Conservation (phyloP, 305 asterid genomes). For the Fraxinus latifolia region DNA sequence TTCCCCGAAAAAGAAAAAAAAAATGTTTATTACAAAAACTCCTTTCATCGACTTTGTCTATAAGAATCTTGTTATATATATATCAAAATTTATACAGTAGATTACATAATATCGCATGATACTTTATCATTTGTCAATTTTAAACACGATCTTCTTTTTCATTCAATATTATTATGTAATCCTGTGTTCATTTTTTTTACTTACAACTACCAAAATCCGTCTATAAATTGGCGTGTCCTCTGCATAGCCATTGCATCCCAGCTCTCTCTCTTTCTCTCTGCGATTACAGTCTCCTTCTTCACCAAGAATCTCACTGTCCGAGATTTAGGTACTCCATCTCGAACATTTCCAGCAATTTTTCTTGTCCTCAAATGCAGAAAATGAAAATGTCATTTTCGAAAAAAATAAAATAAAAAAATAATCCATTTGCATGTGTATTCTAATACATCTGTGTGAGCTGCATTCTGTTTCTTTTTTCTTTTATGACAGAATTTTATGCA, state of each 20-base stretch:
- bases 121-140: too few relatives aligned
- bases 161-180: too few relatives aligned
- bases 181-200: neutral
- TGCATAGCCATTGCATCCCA: slow-evolving; percentile 24
- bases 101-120: too few relatives aligned
- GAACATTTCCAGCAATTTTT: slow-evolving; percentile 6
- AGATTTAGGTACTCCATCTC: slow-evolving; percentile 41
- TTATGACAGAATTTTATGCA: neutral
- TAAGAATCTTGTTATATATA: too few relatives aligned
- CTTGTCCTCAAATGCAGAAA: neutral
- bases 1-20: neutral
- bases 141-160: too few relatives aligned
- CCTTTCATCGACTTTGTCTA: neutral
- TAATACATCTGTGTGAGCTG: slow-evolving; percentile 3
- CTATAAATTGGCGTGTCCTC: slow-evolving; percentile 28
- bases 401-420: neutral
- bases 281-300: slow-evolving; percentile 16
- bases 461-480: neutral
- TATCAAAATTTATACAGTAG: too few relatives aligned
- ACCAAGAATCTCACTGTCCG: slow-evolving; percentile 20
- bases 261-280: slow-evolving; percentile 15
- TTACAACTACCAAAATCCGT: neutral
- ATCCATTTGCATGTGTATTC: slow-evolving; percentile 17
- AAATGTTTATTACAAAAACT: neutral
- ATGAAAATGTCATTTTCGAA: slow-evolving; percentile 3